Conservation (phyloP, 2,329 filamentous ascomycete genomes). For the Exophiala sp. region DNA sequence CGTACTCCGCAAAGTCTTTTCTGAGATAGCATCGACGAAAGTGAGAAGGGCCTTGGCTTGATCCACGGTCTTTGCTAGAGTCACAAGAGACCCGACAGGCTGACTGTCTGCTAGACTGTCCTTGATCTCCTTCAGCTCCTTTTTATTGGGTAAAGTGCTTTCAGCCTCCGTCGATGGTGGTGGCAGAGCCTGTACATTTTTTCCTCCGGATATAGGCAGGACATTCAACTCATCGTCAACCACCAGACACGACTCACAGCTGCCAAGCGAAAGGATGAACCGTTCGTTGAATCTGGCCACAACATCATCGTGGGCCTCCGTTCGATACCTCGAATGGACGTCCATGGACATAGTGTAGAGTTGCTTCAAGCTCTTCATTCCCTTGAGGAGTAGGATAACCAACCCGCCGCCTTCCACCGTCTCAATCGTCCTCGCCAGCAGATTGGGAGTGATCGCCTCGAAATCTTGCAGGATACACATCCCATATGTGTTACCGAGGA, state of each 20-base stretch:
- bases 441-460: slow-evolving; percentile 94
- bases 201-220: slow-evolving; percentile 90
- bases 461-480: slow-evolving; percentile 99
- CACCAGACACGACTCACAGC: slow-evolving; percentile 88
- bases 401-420: slow-evolving; percentile 95
- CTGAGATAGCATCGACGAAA: slow-evolving; percentile 91
- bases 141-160: slow-evolving; percentile 62
- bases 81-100: slow-evolving; percentile 76
- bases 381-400: slow-evolving; percentile 84
- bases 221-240: slow-evolving; percentile 98
- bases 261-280: slow-evolving; percentile 90
- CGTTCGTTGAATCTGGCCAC: slow-evolving; percentile 95
- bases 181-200: slow-evolving; percentile 76
- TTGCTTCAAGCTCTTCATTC: slow-evolving; percentile 95
- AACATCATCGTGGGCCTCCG: slow-evolving; percentile 92
- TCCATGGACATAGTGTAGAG: slow-evolving; percentile 97
- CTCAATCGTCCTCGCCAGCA: slow-evolving; percentile 89
- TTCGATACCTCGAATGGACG: slow-evolving; percentile 90
- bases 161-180: slow-evolving; percentile 67
- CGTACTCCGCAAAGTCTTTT: slow-evolving; percentile 90
- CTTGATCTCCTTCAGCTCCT: slow-evolving; percentile 79
- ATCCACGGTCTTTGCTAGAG: slow-evolving; percentile 82
- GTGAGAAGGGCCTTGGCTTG: slow-evolving; percentile 96
- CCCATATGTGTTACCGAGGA: slow-evolving; percentile 93
- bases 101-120: slow-evolving; percentile 78